A percentile compares a stretch with the other conserved stretches of the same genome.
Conservation (phyloP, 2,329 filamentous ascomycete species). For the Dothistroma septosporum region DNA sequence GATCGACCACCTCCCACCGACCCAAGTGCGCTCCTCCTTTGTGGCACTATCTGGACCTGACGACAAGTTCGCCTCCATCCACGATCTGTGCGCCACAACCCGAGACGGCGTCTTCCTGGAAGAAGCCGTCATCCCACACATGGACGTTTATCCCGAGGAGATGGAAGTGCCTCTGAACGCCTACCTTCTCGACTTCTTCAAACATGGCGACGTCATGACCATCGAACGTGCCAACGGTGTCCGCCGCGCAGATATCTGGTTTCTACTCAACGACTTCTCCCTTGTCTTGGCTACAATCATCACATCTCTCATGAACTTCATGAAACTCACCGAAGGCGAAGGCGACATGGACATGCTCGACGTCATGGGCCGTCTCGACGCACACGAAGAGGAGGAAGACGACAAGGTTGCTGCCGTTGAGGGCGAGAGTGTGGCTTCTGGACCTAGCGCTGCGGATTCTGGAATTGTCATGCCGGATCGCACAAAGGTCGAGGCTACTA, state of each 20-base stretch:
- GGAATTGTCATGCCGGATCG: conserved; percentile 31
- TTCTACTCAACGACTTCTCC: conserved; percentile 62
- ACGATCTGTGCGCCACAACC: conserved; percentile 62
- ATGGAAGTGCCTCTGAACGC: conserved; percentile 56
- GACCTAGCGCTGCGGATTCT: conserved; percentile 27
- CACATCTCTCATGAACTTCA: conserved; percentile 57
- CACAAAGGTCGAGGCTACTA: conserved; percentile 19
- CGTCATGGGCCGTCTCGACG: conserved; percentile 50
- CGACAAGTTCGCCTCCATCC: conserved; percentile 61
- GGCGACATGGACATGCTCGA: conserved; percentile 50
- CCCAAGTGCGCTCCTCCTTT: conserved; percentile 61
- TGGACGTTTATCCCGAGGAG: conserved; percentile 58
- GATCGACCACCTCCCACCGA: conserved; percentile 35
- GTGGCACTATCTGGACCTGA: conserved; percentile 65
- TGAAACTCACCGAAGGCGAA: conserved; percentile 44
- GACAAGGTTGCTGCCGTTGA: conserved; percentile 38
- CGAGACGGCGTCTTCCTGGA: conserved; percentile 71
- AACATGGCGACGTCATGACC: conserved; percentile 61
- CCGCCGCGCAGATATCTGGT: conserved; percentile 66
- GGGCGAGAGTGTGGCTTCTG: conserved; percentile 23
- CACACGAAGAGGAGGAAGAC: conserved; percentile 45
- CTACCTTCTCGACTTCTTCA: conserved; percentile 73
- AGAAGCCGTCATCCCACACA: conserved; percentile 65
- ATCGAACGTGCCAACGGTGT: conserved; percentile 64
- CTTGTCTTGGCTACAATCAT: conserved; percentile 67